Base-by-base conservation (phyloP, 1,139 yeast species). In the Kurtzmaniella quercitrusa region DNA sequence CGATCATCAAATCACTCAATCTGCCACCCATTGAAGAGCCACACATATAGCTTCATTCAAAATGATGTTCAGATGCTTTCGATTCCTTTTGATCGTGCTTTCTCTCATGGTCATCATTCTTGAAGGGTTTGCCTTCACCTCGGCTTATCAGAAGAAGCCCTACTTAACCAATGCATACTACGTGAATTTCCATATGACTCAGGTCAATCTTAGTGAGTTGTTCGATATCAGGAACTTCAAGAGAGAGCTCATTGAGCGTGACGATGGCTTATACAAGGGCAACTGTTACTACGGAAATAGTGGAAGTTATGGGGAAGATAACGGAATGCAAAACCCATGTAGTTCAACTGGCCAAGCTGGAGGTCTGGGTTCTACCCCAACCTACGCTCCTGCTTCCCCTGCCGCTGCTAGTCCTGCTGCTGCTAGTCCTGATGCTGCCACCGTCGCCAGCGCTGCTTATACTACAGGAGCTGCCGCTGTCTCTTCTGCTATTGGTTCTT, bases 101-200 rank as follows among this genome's bases (percentile, higher is more conserved):
- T 62, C 77, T 14, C 42, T 69, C 14, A 71, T 67, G 16, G 58
- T 63, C 5, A 54, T 66, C 1, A 43, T 70, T n/a, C 58, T 70
- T 21, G 58, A 73, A 12, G 55, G 62, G 1, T 70, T 72, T 59
- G 75, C 74, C 6, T 42, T 73, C 10, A 59, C 68, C n/a, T 76
- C 77, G 1, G 68, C 77, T 1, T 71, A 68, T 51, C 59, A 60
- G 39, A 66, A 68, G 42, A 21, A 19, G 14, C 15, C 14, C 18
- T 39, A 18, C 18, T 58, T 73, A 38, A 70, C 74, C 8, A 50
- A 54, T 27, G 63, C 72, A 27, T 72, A 71, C 47, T 53, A 71
- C 45, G 49, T 72, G 33, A 67, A 70, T 45, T 53, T 71, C 51
- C 75, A 72, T 43, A 56, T 71, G 41, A 58, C 62, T 16, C 51